Conservation (phyloP, 805 yeast genomes). For the Nakazawaea wyomingensis region DNA sequence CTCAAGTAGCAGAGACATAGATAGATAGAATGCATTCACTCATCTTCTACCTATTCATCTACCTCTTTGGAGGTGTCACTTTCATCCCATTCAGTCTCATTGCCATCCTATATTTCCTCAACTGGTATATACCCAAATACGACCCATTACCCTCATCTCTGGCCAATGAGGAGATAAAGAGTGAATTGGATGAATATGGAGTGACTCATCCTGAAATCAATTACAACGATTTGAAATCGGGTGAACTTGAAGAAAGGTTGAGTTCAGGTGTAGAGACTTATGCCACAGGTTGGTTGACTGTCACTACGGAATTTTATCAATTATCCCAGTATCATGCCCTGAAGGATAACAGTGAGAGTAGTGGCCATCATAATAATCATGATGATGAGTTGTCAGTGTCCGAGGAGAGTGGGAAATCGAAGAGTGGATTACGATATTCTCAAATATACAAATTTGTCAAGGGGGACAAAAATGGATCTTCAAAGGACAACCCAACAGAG, state of each 20-base stretch:
- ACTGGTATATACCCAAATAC: constrained; percentile 27
- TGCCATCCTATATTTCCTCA: constrained; percentile 33
- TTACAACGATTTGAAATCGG: constrained; percentile 45
- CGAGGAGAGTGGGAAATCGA: constrained; percentile 33
- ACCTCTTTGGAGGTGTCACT: constrained; percentile 77
- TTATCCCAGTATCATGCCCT: constrained; percentile 34
- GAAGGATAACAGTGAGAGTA: constrained; percentile 12
- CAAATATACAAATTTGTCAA: constrained; percentile 55
- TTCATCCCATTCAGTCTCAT: constrained; percentile 57
- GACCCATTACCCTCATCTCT: constrained; percentile 17
- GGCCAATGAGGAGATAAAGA: constrained; percentile 13
- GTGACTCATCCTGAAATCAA: constrained; percentile 22
- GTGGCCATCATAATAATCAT: constrained; percentile 3
- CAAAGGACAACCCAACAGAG: constrained; percentile 20
- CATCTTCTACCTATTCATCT: constrained; percentile 36
- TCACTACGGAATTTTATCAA: constrained; percentile 71
- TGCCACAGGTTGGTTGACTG: constrained; percentile 75
- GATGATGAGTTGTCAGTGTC: background rate
- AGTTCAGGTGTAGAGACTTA: constrained; percentile 60
- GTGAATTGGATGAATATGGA: constrained; percentile 19
- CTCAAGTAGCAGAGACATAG: background rate
- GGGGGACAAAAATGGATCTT: constrained; percentile 20
- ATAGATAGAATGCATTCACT: constrained; percentile 22
- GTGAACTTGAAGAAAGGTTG: constrained; percentile 56
- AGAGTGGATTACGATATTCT: constrained; percentile 52